Percentiles rank a stretch among this genome's conserved stretches.
Evolutionary conservation across 1,139 yeast species (phyloP).

Genomic region (Pichia sp.): DNA sequence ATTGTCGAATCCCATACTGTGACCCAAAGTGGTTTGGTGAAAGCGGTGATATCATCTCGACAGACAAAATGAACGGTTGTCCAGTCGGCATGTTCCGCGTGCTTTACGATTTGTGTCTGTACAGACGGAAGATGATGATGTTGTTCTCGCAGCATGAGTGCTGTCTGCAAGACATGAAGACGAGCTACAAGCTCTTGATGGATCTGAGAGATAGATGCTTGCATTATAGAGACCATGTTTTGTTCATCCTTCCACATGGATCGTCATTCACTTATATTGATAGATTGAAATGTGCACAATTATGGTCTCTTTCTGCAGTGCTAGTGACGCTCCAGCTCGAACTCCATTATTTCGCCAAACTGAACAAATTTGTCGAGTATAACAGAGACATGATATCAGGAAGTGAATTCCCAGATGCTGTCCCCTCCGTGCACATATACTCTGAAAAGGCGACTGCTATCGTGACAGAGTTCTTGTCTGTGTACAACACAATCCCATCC

Average conservation of each 20-base stretch:
- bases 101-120: constrained; percentile 24
- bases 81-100: constrained; percentile 53
- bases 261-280: constrained; percentile 33
- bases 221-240: constrained; percentile 47
- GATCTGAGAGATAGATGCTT: constrained; percentile 16
- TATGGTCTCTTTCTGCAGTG: constrained; percentile 53
- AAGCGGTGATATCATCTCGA: constrained; percentile 40
- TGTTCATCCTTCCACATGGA: constrained; percentile 26
- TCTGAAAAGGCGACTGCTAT: constrained; percentile 31
- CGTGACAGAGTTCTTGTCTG: constrained; percentile 45
- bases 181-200: constrained; percentile 3
- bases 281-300: constrained; percentile 48
- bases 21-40: constrained; percentile 51
- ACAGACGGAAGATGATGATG: constrained; percentile 8
- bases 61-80: constrained; percentile 54
- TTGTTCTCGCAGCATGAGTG: constrained; percentile 5
- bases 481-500: constrained; percentile 43
- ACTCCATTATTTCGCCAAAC: constrained; percentile 25
- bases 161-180: background rate
- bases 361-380: constrained; percentile 6
- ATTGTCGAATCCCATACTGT: constrained; percentile 51
- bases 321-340: constrained; percentile 33
- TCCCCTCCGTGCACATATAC: constrained; percentile 11
- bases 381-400: constrained; percentile 5
- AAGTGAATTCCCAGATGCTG: constrained; percentile 10